A percentile compares a stretch with the other conserved stretches of the same genome.
Conservation (phyloP, 2,329 filamentous ascomycete genomes). For the Aspergillus novoparasiticus region DNA sequence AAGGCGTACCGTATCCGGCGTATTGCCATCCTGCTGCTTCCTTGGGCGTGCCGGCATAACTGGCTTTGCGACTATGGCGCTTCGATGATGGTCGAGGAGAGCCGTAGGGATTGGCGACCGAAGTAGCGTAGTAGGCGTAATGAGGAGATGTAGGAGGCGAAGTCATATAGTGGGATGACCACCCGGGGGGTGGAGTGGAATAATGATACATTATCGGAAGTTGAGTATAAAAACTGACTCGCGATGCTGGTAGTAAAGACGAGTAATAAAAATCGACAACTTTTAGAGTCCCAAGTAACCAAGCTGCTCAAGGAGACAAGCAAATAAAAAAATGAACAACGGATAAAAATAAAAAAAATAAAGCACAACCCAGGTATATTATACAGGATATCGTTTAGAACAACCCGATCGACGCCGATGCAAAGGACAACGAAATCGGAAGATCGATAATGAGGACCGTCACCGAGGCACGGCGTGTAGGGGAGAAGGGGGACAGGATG, state of each 20-base stretch:
- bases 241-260: conserved; percentile 16
- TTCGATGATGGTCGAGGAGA: conserved; percentile 50
- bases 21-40: conserved; percentile 43
- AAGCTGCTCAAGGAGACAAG: conserved; percentile 18
- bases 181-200: conserved; percentile 50
- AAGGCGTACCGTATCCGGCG: conserved; percentile 49
- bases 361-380: conserved; percentile 43
- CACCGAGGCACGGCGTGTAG: conserved; percentile 47
- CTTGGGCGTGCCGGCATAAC: conserved; percentile 50
- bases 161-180: conserved; percentile 53
- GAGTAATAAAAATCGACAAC: conserved; percentile 21
- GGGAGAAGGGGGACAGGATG: conserved; percentile 42
- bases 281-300: conserved; percentile 18
- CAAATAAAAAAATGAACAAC: conserved; percentile 19
- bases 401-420: conserved; percentile 38
- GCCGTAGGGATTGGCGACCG: conserved; percentile 52
- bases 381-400: conserved; percentile 48
- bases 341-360: conserved; percentile 20
- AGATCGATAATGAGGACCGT: conserved; percentile 37
- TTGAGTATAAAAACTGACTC: conserved; percentile 34
- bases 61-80: conserved; percentile 60
- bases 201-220: conserved; percentile 50
- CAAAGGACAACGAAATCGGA: conserved; percentile 27
- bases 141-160: conserved; percentile 55
- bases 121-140: conserved; percentile 57